Percentiles rank a stretch among this genome's conserved stretches.
Conservation (phyloP, 1,139 yeast genomes). For the Hemisphaericaspora xylofermentans region DNA sequence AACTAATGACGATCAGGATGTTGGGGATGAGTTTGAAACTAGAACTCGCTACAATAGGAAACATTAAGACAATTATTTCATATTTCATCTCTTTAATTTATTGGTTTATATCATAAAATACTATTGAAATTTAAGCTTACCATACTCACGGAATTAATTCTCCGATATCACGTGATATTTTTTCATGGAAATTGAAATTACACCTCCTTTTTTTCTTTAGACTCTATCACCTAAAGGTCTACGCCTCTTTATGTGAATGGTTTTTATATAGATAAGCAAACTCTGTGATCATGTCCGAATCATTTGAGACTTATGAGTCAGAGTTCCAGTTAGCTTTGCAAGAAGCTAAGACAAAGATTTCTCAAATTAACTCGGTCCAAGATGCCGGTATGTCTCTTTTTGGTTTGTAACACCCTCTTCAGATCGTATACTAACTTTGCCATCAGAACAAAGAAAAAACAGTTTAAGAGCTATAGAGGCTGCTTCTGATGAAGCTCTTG, state of each 20-base stretch:
- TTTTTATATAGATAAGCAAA: not conserved
- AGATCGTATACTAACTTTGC: slow-evolving; percentile 22
- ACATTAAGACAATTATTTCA: not conserved
- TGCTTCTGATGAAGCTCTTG: slow-evolving; percentile 75
- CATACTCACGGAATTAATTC: not conserved
- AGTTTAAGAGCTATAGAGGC: slow-evolving; percentile 62
- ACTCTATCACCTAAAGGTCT: not conserved
- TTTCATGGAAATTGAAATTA: not conserved
- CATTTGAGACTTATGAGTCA: slow-evolving; percentile 67
- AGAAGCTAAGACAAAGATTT: slow-evolving; percentile 67
- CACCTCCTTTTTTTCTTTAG: slow-evolving; percentile 1
- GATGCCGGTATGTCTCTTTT: slow-evolving; percentile 53
- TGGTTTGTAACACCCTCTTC: too few relatives aligned
- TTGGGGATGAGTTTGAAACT: slow-evolving; percentile 62
- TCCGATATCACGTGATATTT: not conserved
- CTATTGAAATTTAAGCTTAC: too few relatives aligned
- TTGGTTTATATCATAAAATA: too few relatives aligned
- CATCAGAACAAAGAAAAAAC: slow-evolving; percentile 45
- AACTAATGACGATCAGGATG: slow-evolving; percentile 38
- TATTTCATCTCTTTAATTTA: not conserved
- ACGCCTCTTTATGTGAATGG: not conserved
- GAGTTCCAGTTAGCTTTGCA: slow-evolving; percentile 72
- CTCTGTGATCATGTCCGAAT: slow-evolving; percentile 55
- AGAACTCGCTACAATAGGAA: slow-evolving; percentile 18
- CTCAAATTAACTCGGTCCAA: slow-evolving; percentile 49